Evolutionary conservation across 305 asterid species (phyloP).

Genomic region (Withania somnifera): DNA sequence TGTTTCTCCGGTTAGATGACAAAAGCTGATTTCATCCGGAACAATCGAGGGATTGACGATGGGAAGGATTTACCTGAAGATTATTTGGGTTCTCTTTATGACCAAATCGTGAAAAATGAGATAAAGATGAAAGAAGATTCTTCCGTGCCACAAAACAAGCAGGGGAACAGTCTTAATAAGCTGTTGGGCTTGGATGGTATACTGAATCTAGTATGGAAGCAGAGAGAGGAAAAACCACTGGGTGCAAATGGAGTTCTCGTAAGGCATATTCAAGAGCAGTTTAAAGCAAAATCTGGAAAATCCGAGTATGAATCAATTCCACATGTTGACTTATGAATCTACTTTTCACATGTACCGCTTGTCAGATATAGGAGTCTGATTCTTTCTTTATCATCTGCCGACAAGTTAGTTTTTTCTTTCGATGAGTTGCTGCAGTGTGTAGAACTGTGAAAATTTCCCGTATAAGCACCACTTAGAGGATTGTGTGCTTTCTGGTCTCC

Average conservation of each 20-base stretch:
- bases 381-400: not conserved
- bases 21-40: constrained; percentile 93
- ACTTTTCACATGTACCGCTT: not conserved
- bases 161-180: constrained; percentile 78
- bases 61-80: constrained; percentile 95
- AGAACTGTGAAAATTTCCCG: not conserved
- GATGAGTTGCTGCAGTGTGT: not conserved
- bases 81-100: constrained; percentile 80
- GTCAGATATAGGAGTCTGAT: not conserved
- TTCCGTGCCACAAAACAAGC: constrained; percentile 73
- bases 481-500: not conserved
- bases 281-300: constrained; percentile 84
- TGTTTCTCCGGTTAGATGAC: constrained; percentile 60
- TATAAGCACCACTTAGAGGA: not conserved
- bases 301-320: constrained; percentile 55
- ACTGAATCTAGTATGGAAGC: constrained; percentile 95
- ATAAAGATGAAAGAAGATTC: constrained; percentile 85
- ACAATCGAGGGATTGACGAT: constrained; percentile 93
- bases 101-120: constrained; percentile 89
- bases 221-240: constrained; percentile 82
- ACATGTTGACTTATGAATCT: not conserved
- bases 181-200: constrained; percentile 92
- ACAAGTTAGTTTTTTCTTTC: not conserved
- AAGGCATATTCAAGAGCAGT: constrained; percentile 94
- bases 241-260: constrained; percentile 84